These are phyloP conservation scores for Penicillium sp. DNA, from an alignment of 2,329 filamentous ascomycete genomes.

Conservation along the genomic window DNA sequence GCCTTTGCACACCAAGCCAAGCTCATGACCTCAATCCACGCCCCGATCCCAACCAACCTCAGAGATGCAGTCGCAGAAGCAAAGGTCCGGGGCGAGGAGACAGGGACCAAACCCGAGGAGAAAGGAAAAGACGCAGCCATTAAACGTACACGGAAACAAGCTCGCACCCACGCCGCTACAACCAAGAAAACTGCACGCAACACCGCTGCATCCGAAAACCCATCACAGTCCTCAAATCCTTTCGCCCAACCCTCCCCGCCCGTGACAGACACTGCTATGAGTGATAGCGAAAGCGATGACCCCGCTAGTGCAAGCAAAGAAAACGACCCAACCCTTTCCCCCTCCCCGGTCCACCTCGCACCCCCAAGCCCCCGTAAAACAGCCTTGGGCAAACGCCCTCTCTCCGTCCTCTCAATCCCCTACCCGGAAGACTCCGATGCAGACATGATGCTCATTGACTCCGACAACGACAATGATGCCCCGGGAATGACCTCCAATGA, in stretches of 20 bases:
- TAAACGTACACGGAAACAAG: conserved; percentile 13
- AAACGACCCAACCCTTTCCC: conserved; percentile 40
- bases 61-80: conserved; percentile 44
- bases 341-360: conserved; percentile 27
- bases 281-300: conserved; percentile 19
- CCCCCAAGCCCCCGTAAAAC: conserved; percentile 33
- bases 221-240: neutral
- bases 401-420: conserved; percentile 35
- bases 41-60: conserved; percentile 43
- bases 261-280: conserved; percentile 10
- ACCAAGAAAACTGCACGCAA: conserved; percentile 11
- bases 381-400: conserved; percentile 35
- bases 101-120: conserved; percentile 21
- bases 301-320: conserved; percentile 39
- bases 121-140: conserved; percentile 17
- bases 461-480: conserved; percentile 23
- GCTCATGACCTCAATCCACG: conserved; percentile 56
- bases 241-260: conserved; percentile 1
- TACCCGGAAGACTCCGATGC: conserved; percentile 25
- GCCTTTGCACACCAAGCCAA: conserved; percentile 50
- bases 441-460: conserved; percentile 24
- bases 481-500: conserved; percentile 31
- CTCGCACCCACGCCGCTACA: conserved; percentile 6
- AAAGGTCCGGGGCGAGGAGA: conserved; percentile 47
- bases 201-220: neutral